phyloP scores from a whole-genome alignment of 345 rosid species.

The Linum trigynum region DNA sequence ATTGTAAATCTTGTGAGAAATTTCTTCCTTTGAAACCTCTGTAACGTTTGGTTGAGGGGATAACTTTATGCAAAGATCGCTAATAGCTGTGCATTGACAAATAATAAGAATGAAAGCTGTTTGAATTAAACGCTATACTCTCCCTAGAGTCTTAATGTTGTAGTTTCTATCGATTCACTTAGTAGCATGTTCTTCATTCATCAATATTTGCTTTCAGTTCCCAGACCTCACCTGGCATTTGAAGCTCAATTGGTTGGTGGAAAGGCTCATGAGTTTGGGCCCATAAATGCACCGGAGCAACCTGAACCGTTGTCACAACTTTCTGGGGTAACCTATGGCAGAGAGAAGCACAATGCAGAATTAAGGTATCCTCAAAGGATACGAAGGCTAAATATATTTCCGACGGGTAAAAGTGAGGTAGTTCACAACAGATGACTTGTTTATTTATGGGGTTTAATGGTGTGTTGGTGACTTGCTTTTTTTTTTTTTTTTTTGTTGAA shows the following conservation, averaged over 20 bases:
- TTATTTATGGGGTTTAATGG: not conserved
- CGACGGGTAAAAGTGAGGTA: slow-evolving; percentile 78
- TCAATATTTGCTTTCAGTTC: slow-evolving; percentile 43
- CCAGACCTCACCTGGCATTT: slow-evolving; percentile 90
- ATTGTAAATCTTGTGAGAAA: not conserved
- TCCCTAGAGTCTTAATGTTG: not conserved
- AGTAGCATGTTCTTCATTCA: slow-evolving; percentile 2
- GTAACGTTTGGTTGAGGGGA: not conserved
- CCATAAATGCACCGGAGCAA: slow-evolving; percentile 66
- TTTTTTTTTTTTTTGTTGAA: not conserved
- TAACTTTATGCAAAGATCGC: not conserved
- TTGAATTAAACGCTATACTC: not conserved
- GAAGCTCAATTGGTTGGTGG: slow-evolving; percentile 99
- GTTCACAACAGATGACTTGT: not conserved
- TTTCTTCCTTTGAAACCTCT: not conserved
- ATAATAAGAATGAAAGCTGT: not conserved
- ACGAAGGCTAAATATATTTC: slow-evolving; percentile 81
- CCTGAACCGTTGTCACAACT: slow-evolving; percentile 47
- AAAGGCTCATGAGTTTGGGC: slow-evolving; percentile 68
- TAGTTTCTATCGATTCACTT: not conserved
- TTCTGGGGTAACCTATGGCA: slow-evolving; percentile 47
- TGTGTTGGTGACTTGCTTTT: slow-evolving; percentile 1
- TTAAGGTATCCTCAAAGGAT: slow-evolving; percentile 82
- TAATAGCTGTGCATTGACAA: not conserved
- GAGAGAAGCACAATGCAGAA: slow-evolving; percentile 77